Evolutionary conservation across 2,329 filamentous ascomycete genomes (phyloP), one percentile per base, ranked within the genome.

Genomic region (Calcarisporium arbuscula): DNA sequence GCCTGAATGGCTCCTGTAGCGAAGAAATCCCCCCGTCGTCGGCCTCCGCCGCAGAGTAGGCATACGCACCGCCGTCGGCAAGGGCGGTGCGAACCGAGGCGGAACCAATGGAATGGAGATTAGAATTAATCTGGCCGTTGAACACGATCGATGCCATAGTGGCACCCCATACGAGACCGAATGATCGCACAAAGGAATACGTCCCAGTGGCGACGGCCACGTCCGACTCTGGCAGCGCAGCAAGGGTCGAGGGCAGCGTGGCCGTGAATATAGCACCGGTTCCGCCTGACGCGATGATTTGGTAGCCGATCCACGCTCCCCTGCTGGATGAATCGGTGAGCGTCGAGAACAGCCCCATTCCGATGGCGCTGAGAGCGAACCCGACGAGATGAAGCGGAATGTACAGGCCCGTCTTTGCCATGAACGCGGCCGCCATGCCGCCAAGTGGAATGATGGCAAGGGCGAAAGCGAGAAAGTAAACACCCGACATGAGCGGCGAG

Each of bases 151-250:
- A 56, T 1, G 63, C 58, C 17, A 74, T 60, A 0, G 64, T 54
- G 3, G 65, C 57, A 8, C 67, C 70, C 49, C 70, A 64, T 3
- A 65, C 60, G 12, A 54, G 47, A 3, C 70, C 70, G 17, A 74
- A 62, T 34, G 51, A 61, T 20, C 69, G 60, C 37, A 67, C 48
- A 38, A 74, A 74, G 1, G 54, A 48, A 53, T 60, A 68, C 27
- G 63, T 60, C 4, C 50, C 57, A 1, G 61, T 62, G 0, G 61
- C 59, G 3, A 56, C 37, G 1, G 61, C 58, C 0, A 50, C 48
- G 30, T 70, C 61, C 3, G 40, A 40, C n/a, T 68, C 64, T 1
- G 48, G 28, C 2, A 67, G 43, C 0, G 51, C 43, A 1, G 65
- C 67, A 43, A 64, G 59, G 10, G 67, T 52, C 0, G 68, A 63